phyloP scores from a whole-genome alignment of 345 rosid genomes.

The Trapa bicornis region DNA sequence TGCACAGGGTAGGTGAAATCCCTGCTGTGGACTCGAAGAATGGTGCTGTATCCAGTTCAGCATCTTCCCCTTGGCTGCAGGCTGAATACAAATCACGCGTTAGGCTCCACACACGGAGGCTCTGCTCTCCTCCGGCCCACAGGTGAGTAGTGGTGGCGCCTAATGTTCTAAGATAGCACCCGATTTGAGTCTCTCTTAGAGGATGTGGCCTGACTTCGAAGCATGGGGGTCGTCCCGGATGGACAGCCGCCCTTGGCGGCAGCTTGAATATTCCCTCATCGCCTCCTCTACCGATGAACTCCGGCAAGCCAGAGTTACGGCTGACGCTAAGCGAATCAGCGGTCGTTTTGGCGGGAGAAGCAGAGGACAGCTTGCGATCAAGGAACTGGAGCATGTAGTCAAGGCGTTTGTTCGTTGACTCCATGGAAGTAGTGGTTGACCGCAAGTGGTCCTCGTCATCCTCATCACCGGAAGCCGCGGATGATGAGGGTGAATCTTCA shows the following conservation, averaged over 20 bases:
- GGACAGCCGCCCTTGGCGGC: slow-evolving; percentile 61
- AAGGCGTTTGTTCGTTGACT: slow-evolving; percentile 58
- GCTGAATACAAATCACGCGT: slow-evolving; percentile 31
- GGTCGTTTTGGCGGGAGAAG: slow-evolving; percentile 15
- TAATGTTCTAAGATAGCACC: slow-evolving; percentile 55
- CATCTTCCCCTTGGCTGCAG: slow-evolving; percentile 32
- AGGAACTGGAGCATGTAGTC: slow-evolving; percentile 88
- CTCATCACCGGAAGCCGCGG: slow-evolving; percentile 19
- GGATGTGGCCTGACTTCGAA: slow-evolving; percentile 87
- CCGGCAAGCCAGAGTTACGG: slow-evolving; percentile 24
- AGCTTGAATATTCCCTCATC: slow-evolving; percentile 46
- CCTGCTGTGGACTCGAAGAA: slow-evolving; percentile 42
- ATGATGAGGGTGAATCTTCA: slow-evolving; percentile 28
- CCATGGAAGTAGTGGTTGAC: slow-evolving; percentile 28
- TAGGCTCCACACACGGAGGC: slow-evolving; percentile 61
- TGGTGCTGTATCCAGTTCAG: slow-evolving; percentile 67
- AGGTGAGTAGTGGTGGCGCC: slow-evolving; percentile 50
- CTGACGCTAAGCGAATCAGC: slow-evolving; percentile 7
- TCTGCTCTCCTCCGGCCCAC: slow-evolving; percentile 79
- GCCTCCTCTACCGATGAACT: slow-evolving; percentile 44
- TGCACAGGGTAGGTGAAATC: slow-evolving; percentile 49
- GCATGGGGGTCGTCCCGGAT: slow-evolving; percentile 67
- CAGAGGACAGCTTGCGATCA: slow-evolving; percentile 52
- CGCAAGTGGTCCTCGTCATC: slow-evolving; percentile 27
- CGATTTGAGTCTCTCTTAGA: slow-evolving; percentile 63